phyloP scores from a whole-genome alignment of 305 asterid species.

The Euphrasia arctica region DNA sequence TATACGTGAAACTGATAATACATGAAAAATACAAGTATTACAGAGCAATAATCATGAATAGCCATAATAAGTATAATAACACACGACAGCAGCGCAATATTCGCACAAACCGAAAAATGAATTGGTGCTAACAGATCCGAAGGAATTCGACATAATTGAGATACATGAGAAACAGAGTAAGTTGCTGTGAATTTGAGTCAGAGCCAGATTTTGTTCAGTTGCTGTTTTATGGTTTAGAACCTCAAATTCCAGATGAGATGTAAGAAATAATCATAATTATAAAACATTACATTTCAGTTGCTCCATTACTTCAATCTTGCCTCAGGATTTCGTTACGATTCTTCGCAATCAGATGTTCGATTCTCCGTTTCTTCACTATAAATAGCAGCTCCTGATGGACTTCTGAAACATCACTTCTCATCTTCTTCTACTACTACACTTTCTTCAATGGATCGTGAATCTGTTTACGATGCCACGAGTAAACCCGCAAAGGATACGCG shows the following conservation, averaged over 20 bases:
- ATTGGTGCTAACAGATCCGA: no score
- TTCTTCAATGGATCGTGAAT: background rate
- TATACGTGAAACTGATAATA: slow-evolving; percentile 29
- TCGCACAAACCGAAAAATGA: no score
- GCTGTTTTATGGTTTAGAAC: background rate
- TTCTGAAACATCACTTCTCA: background rate
- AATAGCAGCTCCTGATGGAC: background rate
- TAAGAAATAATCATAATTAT: background rate
- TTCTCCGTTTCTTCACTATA: background rate
- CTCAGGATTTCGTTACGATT: no score
- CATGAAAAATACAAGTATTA: no score
- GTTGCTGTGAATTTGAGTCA: background rate
- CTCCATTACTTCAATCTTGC: no score
- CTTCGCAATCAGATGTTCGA: background rate
- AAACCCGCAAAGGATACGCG: background rate
- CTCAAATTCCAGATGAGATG: background rate
- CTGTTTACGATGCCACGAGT: background rate
- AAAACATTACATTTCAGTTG: no score
- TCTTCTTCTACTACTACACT: background rate
- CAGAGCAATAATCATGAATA: no score
- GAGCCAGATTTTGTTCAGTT: background rate
- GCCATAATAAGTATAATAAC: no score
- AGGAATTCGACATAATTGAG: background rate
- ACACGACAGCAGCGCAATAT: no score
- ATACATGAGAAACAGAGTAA: background rate